Evolutionary conservation across 257 asterid species (phyloP), one percentile per base, ranked within the genome.

Genomic region (Solanum chmielewskii): DNA sequence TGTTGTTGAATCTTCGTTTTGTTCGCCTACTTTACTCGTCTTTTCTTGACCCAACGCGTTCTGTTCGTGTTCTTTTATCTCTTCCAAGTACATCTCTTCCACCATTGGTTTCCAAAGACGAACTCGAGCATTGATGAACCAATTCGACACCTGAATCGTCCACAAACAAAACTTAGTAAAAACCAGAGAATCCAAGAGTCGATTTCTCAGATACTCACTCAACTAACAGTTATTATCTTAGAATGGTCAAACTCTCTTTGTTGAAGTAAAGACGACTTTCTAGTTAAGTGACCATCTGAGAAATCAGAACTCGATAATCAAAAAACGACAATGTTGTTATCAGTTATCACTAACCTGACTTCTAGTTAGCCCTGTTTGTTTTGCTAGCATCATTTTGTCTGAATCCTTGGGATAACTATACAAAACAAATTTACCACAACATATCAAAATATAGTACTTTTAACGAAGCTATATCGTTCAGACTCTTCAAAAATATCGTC

Each of bases 61-160:
- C 60, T 92, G 93, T 33, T 94, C 99, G 21, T 94, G 92, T 15
- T 95, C 99, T 89, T 94, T 97, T 89, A 94, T 91, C 83, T 97
- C 99, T 87, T 97, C 99, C 68, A n/a, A 83, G 92, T 97, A 95
- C 99, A 97, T 97, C 87, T 97, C 99, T 89, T 97, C 99, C 1
- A 97, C 99, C 99, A 97, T 97, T 8, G 99, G 99, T 92, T 97
- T 97, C 99, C 99, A 97, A 0, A 97, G 98, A 13, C 99, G 92
- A 84, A 97, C 99, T 68, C 99, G 92, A 13, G 99, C 99, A 82
- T 97, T 97, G 88, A 96, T 96, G 91, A 97, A 97, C 99, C 99
- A 97, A 92, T 97, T 97, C 6, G 99, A 97, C 85, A 97, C 99
- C 99, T 97, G 90, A 44, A 88, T 45, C 11, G 75, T 56, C 23